phyloP scores from a whole-genome alignment of 2,329 filamentous ascomycete genomes.

The Phialophora expanda region DNA sequence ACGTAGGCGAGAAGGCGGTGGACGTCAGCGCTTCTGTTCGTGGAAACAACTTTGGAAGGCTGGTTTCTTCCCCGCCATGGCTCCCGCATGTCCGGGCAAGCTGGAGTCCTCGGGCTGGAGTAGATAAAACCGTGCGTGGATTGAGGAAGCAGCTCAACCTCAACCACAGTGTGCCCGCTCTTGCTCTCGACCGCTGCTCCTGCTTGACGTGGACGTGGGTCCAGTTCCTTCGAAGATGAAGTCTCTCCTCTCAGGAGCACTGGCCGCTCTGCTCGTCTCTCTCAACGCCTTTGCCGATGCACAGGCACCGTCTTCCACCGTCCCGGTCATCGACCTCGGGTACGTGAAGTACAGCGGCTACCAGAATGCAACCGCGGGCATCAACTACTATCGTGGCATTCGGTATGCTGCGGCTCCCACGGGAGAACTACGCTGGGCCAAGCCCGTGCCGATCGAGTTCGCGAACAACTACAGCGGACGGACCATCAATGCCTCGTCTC shows the following conservation, averaged over 20 bases:
- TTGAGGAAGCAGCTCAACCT: slow-evolving; percentile 1
- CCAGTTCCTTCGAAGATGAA: neutral
- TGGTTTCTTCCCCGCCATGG: slow-evolving; percentile 8
- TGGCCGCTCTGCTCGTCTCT: neutral
- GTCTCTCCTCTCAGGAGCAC: neutral
- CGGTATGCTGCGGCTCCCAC: slow-evolving; percentile 27
- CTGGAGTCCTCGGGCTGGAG: neutral
- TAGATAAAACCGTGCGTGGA: neutral
- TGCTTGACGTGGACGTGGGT: neutral
- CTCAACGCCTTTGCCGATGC: slow-evolving; percentile 7
- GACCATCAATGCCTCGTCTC: slow-evolving; percentile 24
- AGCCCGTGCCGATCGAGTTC: slow-evolving; percentile 26
- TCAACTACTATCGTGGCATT: slow-evolving; percentile 29
- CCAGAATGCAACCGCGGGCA: slow-evolving; percentile 26
- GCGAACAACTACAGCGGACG: slow-evolving; percentile 27
- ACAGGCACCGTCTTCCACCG: slow-evolving; percentile 13
- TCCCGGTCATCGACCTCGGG: slow-evolving; percentile 24
- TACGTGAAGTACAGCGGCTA: slow-evolving; percentile 28
- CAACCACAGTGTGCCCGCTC: neutral
- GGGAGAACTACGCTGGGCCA: slow-evolving; percentile 25
- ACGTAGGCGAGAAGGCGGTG: slow-evolving; percentile 10
- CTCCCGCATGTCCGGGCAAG: slow-evolving; percentile 1
- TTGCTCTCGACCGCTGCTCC: neutral
- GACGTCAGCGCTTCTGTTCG: neutral
- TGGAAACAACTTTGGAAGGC: slow-evolving; percentile 7